phyloP scores from a whole-genome alignment of 805 yeast species.

The Kuraishia capsulata region DNA sequence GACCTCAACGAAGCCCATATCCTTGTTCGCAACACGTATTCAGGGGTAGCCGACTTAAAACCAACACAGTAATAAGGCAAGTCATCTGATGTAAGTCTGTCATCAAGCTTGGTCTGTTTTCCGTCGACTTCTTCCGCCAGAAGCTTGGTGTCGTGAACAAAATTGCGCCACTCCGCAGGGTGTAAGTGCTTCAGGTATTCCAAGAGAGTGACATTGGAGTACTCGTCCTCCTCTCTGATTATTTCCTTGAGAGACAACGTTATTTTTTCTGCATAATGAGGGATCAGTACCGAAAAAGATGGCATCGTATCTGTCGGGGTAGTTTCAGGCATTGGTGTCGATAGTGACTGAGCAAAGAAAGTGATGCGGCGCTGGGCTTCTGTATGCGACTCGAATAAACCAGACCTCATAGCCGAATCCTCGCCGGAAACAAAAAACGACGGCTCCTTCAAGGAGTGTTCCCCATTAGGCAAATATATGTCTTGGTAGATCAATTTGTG shows the following conservation, averaged over 20 bases:
- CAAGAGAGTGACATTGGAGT: slow-evolving; percentile 43
- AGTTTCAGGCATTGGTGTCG: slow-evolving; percentile 78
- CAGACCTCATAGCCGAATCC: slow-evolving; percentile 49
- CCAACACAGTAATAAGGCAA: slow-evolving; percentile 65
- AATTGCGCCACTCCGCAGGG: slow-evolving; percentile 48
- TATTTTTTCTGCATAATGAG: slow-evolving; percentile 82
- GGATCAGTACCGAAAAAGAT: slow-evolving; percentile 72
- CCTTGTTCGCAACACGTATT: slow-evolving; percentile 59
- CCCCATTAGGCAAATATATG: slow-evolving; percentile 24
- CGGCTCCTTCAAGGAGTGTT: slow-evolving; percentile 53
- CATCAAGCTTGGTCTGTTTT: background rate
- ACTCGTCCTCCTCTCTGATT: slow-evolving; percentile 62
- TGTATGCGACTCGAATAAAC: slow-evolving; percentile 47
- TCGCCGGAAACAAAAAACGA: slow-evolving; percentile 75
- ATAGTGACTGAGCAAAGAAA: slow-evolving; percentile 82
- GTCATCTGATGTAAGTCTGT: slow-evolving; percentile 27
- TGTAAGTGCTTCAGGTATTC: slow-evolving; percentile 49
- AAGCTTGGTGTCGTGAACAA: slow-evolving; percentile 46
- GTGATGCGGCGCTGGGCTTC: slow-evolving; percentile 82
- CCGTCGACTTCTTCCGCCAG: slow-evolving; percentile 33
- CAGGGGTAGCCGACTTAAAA: slow-evolving; percentile 56
- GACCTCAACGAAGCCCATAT: slow-evolving; percentile 81
- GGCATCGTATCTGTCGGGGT: slow-evolving; percentile 64
- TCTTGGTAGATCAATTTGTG: slow-evolving; percentile 56
- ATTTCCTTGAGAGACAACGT: slow-evolving; percentile 69